Evolutionary conservation across 371 early-diverging fungal genomes (phyloP).

Genomic region (Haplosporangium sp.): DNA sequence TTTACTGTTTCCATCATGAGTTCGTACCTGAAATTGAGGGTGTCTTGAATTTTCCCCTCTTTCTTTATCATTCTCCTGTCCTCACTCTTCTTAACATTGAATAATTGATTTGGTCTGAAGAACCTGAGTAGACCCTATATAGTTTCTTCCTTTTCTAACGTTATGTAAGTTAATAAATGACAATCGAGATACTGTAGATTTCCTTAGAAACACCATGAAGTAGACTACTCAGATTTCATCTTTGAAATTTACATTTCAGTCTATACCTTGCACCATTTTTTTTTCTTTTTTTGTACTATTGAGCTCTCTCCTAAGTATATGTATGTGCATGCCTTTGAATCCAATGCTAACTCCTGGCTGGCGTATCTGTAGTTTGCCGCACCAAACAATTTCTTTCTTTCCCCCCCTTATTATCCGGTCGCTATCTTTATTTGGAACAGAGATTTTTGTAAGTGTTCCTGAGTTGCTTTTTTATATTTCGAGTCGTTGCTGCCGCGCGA

Average conservation of each 20-base stretch:
- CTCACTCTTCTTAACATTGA: not conserved
- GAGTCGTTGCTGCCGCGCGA: constrained; percentile 1
- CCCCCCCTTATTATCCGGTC: not conserved
- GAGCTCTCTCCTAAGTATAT: not conserved
- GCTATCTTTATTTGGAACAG: not conserved
- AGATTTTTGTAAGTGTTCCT: not conserved
- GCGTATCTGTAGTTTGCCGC: not conserved
- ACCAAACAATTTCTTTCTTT: not conserved
- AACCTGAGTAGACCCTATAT: too few relatives aligned
- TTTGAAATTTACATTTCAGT: too few relatives aligned
- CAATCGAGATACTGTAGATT: too few relatives aligned
- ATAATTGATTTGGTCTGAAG: too few relatives aligned
- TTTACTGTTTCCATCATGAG: not conserved
- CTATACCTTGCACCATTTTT: not conserved
- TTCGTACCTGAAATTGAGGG: not conserved
- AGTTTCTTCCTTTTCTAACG: too few relatives aligned
- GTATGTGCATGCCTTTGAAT: not conserved
- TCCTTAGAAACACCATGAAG: too few relatives aligned
- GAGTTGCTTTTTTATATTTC: not conserved
- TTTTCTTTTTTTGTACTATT: not conserved
- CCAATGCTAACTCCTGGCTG: constrained; percentile 3
- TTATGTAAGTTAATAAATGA: too few relatives aligned
- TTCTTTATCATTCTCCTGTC: constrained; percentile 3
- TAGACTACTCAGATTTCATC: too few relatives aligned
- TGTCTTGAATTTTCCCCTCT: not conserved